A percentile compares a stretch with the other conserved stretches of the same genome.
These are phyloP conservation scores for Cinnamomum micranthum DNA, from an alignment of 164 flowering plant genomes.

Conservation along the genomic window DNA sequence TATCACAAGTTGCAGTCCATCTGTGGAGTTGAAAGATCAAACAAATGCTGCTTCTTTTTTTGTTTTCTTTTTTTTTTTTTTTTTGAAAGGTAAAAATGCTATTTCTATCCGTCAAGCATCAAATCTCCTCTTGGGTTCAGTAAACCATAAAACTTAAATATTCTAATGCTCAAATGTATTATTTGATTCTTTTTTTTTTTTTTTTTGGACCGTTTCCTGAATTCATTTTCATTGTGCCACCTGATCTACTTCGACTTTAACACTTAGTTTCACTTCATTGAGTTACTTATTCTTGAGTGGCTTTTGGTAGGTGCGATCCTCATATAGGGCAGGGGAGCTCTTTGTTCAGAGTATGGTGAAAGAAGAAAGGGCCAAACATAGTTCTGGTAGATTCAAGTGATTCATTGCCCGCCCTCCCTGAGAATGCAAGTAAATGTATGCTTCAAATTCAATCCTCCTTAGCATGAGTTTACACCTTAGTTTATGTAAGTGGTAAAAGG, in stretches of 20 bases:
- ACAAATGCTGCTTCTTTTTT: not conserved
- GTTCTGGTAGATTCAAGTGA: slow-evolving; percentile 5
- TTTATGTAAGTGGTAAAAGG: too few relatives aligned
- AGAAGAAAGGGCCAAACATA: slow-evolving; percentile 31
- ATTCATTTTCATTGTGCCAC: not conserved
- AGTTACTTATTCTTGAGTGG: not conserved
- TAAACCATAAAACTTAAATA: too few relatives aligned
- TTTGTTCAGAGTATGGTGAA: slow-evolving; percentile 77
- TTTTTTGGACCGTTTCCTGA: not conserved
- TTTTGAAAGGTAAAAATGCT: too few relatives aligned
- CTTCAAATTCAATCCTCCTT: too few relatives aligned
- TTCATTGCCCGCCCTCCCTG: not conserved
- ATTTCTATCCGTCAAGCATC: too few relatives aligned
- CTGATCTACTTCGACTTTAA: not conserved
- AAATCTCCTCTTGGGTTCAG: too few relatives aligned
- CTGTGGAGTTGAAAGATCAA: not conserved
- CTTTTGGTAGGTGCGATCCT: slow-evolving; percentile 66
- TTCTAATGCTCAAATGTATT: too few relatives aligned
- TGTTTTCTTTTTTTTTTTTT: too few relatives aligned
- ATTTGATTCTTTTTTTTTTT: too few relatives aligned
- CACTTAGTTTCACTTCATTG: not conserved
- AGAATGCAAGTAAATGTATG: too few relatives aligned
- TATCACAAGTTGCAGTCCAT: not conserved
- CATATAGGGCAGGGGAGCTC: slow-evolving; percentile 91
- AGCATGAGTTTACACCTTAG: too few relatives aligned